phyloP scores from a whole-genome alignment of 2,329 filamentous ascomycete species.

The Chaetomium sp. region DNA sequence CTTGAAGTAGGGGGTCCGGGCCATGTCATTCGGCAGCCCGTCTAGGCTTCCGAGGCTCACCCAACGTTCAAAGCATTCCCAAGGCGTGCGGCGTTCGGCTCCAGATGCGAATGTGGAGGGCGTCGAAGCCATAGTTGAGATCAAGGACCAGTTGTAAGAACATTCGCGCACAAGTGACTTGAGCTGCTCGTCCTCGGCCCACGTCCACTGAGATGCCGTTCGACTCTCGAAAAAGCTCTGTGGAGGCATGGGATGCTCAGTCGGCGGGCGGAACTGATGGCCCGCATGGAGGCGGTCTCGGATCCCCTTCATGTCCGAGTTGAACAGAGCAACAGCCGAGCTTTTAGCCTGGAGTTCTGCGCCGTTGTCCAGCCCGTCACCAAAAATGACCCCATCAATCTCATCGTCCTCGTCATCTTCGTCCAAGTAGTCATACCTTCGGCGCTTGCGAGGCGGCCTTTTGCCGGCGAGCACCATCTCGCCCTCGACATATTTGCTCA shows the following conservation, averaged over 20 bases:
- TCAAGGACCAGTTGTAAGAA: slow-evolving; percentile 96
- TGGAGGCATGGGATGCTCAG: slow-evolving; percentile 83
- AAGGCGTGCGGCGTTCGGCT: slow-evolving; percentile 83
- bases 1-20: slow-evolving; percentile 92
- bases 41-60: slow-evolving; percentile 84
- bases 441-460: slow-evolving; percentile 65
- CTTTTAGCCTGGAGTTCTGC: slow-evolving; percentile 58
- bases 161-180: slow-evolving; percentile 81
- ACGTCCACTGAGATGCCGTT: slow-evolving; percentile 84
- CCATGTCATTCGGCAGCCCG: slow-evolving; percentile 85
- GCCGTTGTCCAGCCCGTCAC: slow-evolving; percentile 24
- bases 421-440: slow-evolving; percentile 74
- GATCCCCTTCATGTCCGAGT: slow-evolving; percentile 80
- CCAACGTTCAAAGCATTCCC: slow-evolving; percentile 99
- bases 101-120: slow-evolving; percentile 76
- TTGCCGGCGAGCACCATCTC: slow-evolving; percentile 64
- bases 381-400: slow-evolving; percentile 33
- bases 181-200: slow-evolving; percentile 84
- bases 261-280: slow-evolving; percentile 88
- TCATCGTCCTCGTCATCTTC: slow-evolving; percentile 53
- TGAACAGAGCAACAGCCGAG: slow-evolving; percentile 77
- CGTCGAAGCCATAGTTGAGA: slow-evolving; percentile 70
- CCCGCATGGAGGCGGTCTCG: slow-evolving; percentile 84
- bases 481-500: slow-evolving; percentile 81
- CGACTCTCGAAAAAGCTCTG: slow-evolving; percentile 86